These are phyloP conservation scores for Barnettozyma californica DNA, from an alignment of 805 yeast genomes.

Conservation along the genomic window DNA sequence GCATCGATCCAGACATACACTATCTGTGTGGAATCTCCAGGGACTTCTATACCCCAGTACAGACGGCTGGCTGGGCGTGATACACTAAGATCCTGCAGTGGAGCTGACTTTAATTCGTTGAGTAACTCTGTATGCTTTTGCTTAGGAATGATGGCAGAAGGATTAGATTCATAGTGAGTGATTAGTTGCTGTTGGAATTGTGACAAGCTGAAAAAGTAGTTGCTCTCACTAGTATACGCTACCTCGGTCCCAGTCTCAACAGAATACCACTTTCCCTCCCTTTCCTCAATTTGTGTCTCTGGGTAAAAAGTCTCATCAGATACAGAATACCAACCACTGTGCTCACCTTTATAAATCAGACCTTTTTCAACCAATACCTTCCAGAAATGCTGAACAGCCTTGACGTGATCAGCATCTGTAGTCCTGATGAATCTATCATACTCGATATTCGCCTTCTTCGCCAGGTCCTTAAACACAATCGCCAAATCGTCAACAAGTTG, in stretches of 20 bases:
- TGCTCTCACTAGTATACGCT: slow-evolving; percentile 67
- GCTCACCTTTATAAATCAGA: slow-evolving; percentile 74
- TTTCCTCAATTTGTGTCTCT: slow-evolving; percentile 55
- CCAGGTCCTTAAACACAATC: slow-evolving; percentile 57
- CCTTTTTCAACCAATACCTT: slow-evolving; percentile 49
- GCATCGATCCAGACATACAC: slow-evolving; percentile 99
- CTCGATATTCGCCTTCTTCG: slow-evolving; percentile 48
- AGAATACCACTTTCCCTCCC: slow-evolving; percentile 36
- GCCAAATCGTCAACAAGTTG: slow-evolving; percentile 69
- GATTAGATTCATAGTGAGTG: slow-evolving; percentile 40
- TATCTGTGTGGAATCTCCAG: slow-evolving; percentile 68
- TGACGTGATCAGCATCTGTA: slow-evolving; percentile 74
- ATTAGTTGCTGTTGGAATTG: slow-evolving; percentile 53
- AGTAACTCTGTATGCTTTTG: slow-evolving; percentile 50
- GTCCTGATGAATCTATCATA: slow-evolving; percentile 85
- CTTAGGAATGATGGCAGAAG: slow-evolving; percentile 62
- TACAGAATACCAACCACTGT: slow-evolving; percentile 91
- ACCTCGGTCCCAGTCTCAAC: slow-evolving; percentile 78
- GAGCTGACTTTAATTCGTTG: slow-evolving; percentile 45
- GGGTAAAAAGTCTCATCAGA: slow-evolving; percentile 95
- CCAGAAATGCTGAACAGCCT: slow-evolving; percentile 71
- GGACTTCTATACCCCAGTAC: slow-evolving; percentile 89
- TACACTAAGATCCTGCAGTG: slow-evolving; percentile 69
- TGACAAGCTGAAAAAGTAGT: slow-evolving; percentile 79
- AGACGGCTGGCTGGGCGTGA: slow-evolving; percentile 78